These are phyloP conservation scores for Apiosordaria backusii DNA, from an alignment of 495 filamentous ascomycete genomes.

Conservation along the genomic window DNA sequence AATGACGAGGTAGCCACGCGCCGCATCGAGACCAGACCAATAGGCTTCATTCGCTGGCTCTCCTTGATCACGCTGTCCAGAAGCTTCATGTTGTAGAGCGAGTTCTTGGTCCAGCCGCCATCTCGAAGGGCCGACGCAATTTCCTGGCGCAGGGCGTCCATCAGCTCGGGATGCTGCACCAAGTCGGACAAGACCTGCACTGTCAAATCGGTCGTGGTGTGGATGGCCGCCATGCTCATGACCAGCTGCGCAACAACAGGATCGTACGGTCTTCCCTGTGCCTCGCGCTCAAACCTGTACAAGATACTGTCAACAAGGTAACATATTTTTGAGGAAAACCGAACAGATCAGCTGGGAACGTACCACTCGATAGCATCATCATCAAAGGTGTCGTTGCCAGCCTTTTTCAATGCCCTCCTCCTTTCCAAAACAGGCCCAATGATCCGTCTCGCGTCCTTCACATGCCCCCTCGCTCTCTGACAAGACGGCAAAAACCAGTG, in stretches of 20 bases:
- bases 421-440: conserved; percentile 30
- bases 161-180: conserved; percentile 33
- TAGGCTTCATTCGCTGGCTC: conserved; percentile 40
- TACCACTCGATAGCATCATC: conserved; percentile 39
- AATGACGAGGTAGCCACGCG: conserved; percentile 38
- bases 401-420: conserved; percentile 23
- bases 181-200: conserved; percentile 39
- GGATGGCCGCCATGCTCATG: conserved; percentile 30
- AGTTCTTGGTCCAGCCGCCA: conserved; percentile 45
- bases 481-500: conserved; percentile 37
- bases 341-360: neutral
- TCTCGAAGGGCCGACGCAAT: conserved; percentile 31
- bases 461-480: conserved; percentile 18
- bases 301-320: neutral
- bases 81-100: conserved; percentile 50
- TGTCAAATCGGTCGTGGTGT: conserved; percentile 39
- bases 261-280: conserved; percentile 30
- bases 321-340: neutral
- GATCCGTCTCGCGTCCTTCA: conserved; percentile 23
- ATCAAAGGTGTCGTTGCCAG: conserved; percentile 14
- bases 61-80: conserved; percentile 53
- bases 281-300: conserved; percentile 25
- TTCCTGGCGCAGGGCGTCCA: conserved; percentile 38
- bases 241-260: conserved; percentile 27
- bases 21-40: conserved; percentile 35